A percentile compares a stretch with the other conserved stretches of the same genome.
These are phyloP conservation scores for Populus pruinosa DNA, from an alignment of 345 rosid species.

Conservation along the genomic window DNA sequence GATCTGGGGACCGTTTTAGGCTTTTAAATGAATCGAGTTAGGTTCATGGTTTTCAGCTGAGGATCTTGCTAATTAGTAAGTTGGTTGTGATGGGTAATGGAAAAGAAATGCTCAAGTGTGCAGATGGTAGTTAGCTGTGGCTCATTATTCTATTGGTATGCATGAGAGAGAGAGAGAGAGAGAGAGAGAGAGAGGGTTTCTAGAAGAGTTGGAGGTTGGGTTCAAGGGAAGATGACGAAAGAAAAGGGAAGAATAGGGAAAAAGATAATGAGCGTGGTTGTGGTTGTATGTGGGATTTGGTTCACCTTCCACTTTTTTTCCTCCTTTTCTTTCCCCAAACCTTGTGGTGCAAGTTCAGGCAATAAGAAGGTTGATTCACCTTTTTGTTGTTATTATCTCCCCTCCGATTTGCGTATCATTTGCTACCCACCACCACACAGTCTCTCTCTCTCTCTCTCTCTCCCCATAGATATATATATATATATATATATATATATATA, in stretches of 20 bases:
- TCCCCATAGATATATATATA: too few species aligned
- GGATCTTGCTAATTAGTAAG: slow-evolving; percentile 1
- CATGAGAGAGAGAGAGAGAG: slow-evolving; percentile 35
- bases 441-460: background rate
- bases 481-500: background rate
- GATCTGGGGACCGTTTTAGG: background rate
- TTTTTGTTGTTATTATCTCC: slow-evolving; percentile 34
- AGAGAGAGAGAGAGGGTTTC: slow-evolving; percentile 34
- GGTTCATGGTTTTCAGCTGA: background rate
- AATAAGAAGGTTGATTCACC: slow-evolving; percentile 30
- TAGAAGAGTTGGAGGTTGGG: slow-evolving; percentile 57
- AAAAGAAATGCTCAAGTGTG: slow-evolving; percentile 25
- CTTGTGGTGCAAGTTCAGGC: slow-evolving; percentile 55
- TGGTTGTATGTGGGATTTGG: slow-evolving; percentile 55
- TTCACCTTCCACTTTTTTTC: slow-evolving; percentile 52
- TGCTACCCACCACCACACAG: slow-evolving; percentile 36
- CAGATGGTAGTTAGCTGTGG: slow-evolving; percentile 49
- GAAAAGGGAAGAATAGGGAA: slow-evolving; percentile 10
- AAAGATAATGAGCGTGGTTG: slow-evolving; percentile 38
- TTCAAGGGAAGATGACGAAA: slow-evolving; percentile 25
- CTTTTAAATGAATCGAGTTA: background rate
- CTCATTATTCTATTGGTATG: slow-evolving; percentile 47
- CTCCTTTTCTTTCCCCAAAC: background rate
- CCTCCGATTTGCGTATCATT: slow-evolving; percentile 22
- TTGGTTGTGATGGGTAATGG: slow-evolving; percentile 35